These are phyloP conservation scores for Penicillium sp. DNA, from an alignment of 2,329 filamentous ascomycete species.

Conservation along the genomic window DNA sequence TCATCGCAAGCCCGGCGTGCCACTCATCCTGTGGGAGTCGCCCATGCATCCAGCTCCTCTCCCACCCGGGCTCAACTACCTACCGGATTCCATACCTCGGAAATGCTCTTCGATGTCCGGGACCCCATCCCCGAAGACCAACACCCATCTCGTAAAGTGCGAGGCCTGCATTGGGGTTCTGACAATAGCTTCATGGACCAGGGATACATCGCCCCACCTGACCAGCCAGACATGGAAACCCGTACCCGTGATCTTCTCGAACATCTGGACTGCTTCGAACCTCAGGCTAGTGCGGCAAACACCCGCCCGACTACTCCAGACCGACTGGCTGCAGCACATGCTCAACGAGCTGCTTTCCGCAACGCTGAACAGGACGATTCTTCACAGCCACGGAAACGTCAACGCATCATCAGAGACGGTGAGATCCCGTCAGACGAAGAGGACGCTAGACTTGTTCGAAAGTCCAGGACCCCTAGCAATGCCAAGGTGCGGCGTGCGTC, in stretches of 20 bases:
- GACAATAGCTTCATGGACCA: constrained; percentile 67
- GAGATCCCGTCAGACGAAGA: constrained; percentile 41
- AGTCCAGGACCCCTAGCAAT: constrained; percentile 51
- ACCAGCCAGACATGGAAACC: constrained; percentile 63
- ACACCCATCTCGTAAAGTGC: constrained; percentile 45
- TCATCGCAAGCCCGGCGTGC: constrained; percentile 20
- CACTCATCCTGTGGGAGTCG: constrained; percentile 23
- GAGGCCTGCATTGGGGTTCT: constrained; percentile 67
- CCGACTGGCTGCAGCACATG: constrained; percentile 23
- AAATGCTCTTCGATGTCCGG: constrained; percentile 44
- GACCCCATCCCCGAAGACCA: constrained; percentile 40
- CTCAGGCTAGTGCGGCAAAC: constrained; percentile 61
- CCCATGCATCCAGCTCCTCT: constrained; percentile 15
- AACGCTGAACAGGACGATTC: constrained; percentile 24
- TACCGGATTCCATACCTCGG: constrained; percentile 40
- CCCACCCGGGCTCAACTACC: constrained; percentile 29
- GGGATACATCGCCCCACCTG: constrained; percentile 62
- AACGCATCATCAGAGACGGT: constrained; percentile 44
- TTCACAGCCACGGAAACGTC: constrained; percentile 37
- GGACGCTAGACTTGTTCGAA: constrained; percentile 48
- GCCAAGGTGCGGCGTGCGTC: constrained; percentile 38
- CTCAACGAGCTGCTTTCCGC: constrained; percentile 11
- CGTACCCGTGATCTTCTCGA: constrained; percentile 61
- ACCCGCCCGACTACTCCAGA: constrained; percentile 64
- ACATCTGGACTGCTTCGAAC: constrained; percentile 61